Percentiles rank a stretch among this genome's conserved stretches.
Conservation (phyloP, 1,284 basidiomycete species). For the Cutaneotrichosporon mucoides region DNA sequence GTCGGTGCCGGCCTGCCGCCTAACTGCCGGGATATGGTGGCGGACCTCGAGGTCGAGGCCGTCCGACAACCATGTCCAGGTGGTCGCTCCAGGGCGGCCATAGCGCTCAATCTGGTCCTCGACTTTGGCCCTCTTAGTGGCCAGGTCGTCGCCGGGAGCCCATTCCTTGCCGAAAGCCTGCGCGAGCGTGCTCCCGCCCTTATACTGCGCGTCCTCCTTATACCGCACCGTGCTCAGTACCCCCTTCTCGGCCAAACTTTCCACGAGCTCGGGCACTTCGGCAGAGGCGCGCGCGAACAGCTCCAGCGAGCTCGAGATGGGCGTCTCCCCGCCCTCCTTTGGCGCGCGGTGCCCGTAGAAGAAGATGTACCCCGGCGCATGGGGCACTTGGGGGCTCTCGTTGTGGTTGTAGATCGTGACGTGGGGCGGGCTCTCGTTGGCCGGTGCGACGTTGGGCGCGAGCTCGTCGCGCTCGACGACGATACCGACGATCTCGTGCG, state of each 20-base stretch:
- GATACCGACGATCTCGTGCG: slow-evolving; percentile 20
- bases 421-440: slow-evolving; percentile 17
- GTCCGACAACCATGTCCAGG: slow-evolving; percentile 15
- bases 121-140: slow-evolving; percentile 6
- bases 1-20: slow-evolving; percentile 5
- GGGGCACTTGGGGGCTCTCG: slow-evolving; percentile 19
- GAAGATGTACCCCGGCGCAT: slow-evolving; percentile 19
- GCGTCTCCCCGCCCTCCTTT: slow-evolving; percentile 18
- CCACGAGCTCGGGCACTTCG: slow-evolving; percentile 20
- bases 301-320: slow-evolving; percentile 14
- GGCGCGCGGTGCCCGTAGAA: slow-evolving; percentile 15
- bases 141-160: slow-evolving; percentile 10
- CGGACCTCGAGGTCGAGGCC: slow-evolving; percentile 13
- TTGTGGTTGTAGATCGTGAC: slow-evolving; percentile 20
- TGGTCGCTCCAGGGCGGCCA: slow-evolving; percentile 12
- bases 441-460: slow-evolving; percentile 20
- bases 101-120: slow-evolving; percentile 19
- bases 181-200: slow-evolving; percentile 10
- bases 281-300: slow-evolving; percentile 12
- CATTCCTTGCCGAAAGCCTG: slow-evolving; percentile 21
- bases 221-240: slow-evolving; percentile 11
- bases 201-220: slow-evolving; percentile 8
- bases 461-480: slow-evolving; percentile 14
- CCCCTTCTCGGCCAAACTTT: slow-evolving; percentile 8
- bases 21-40: slow-evolving; percentile 13